Evolutionary conservation across 805 yeast species (phyloP).

Genomic region (Yarrowia sp.): DNA sequence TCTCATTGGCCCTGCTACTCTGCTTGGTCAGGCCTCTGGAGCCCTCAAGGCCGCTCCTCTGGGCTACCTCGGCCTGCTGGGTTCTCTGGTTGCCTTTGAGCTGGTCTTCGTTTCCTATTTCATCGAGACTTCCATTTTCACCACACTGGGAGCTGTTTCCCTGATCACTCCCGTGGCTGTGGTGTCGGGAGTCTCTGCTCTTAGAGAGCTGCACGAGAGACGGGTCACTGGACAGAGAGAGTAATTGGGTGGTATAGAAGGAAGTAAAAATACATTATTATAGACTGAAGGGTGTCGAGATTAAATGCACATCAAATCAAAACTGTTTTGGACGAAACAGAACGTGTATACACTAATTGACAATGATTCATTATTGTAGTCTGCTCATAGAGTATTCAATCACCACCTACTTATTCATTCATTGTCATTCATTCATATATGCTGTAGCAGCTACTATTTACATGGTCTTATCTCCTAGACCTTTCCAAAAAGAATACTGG

Average conservation of each 20-base stretch:
- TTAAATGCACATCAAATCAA: too few species aligned
- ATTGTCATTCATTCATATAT: too few species aligned
- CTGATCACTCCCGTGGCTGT: constrained; percentile 62
- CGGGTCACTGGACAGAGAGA: constrained; percentile 44
- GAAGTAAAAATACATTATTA: constrained; percentile 21
- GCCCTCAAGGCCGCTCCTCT: constrained; percentile 47
- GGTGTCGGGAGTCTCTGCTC: constrained; percentile 69
- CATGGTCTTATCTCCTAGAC: neutral
- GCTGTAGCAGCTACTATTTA: constrained; percentile 1
- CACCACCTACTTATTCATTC: too few species aligned
- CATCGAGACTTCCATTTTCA: constrained; percentile 65
- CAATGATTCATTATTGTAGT: too few species aligned
- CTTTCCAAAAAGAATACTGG: constrained; percentile 58
- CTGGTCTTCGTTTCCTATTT: constrained; percentile 63
- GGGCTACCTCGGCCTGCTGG: constrained; percentile 56
- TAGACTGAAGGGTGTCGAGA: neutral
- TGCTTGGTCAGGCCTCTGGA: constrained; percentile 21
- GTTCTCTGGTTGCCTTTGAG: constrained; percentile 60
- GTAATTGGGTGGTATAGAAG: constrained; percentile 10
- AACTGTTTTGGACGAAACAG: too few species aligned
- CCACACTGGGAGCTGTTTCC: constrained; percentile 58
- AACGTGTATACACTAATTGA: too few species aligned
- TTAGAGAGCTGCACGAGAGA: constrained; percentile 54
- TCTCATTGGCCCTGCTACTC: constrained; percentile 45
- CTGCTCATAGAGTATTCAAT: too few species aligned